Evolutionary conservation across 2,329 filamentous ascomycete genomes (phyloP).

Genomic region (Aspergillus uvarum): DNA sequence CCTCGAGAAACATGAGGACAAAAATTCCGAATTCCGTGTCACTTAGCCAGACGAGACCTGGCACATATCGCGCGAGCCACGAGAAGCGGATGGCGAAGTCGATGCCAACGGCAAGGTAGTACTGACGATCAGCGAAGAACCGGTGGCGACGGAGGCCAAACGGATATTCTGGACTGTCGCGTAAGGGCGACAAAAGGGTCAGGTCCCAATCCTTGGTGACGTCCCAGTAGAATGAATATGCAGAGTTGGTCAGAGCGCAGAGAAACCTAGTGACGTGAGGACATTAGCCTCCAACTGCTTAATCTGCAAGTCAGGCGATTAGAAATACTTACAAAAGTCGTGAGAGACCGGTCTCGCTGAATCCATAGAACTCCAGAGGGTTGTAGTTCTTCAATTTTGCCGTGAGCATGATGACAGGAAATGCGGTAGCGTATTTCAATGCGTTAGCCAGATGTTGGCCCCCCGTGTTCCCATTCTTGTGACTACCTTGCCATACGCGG

Average conservation of each 20-base stretch:
- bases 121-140: slow-evolving; percentile 71
- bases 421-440: slow-evolving; percentile 88
- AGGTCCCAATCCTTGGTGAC: slow-evolving; percentile 96
- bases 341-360: slow-evolving; percentile 57
- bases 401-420: slow-evolving; percentile 82
- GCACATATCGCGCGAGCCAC: slow-evolving; percentile 84
- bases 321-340: slow-evolving; percentile 51
- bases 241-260: slow-evolving; percentile 76
- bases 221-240: slow-evolving; percentile 99
- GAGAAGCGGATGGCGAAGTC: slow-evolving; percentile 84
- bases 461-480: slow-evolving; percentile 63
- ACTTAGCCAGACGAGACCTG: slow-evolving; percentile 77
- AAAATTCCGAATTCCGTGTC: slow-evolving; percentile 90
- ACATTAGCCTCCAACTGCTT: background rate
- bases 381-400: slow-evolving; percentile 68
- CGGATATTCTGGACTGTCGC: slow-evolving; percentile 64
- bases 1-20: slow-evolving; percentile 80
- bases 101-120: slow-evolving; percentile 76
- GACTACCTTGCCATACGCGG: slow-evolving; percentile 61
- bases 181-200: slow-evolving; percentile 67
- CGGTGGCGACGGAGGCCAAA: slow-evolving; percentile 75
- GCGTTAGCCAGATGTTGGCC: slow-evolving; percentile 91
- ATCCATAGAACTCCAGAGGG: slow-evolving; percentile 48
- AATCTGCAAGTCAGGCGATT: too few species aligned
- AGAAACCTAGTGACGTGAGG: slow-evolving; percentile 57